A percentile compares a stretch with the other conserved stretches of the same genome.
Conservation (phyloP, 345 rosid genomes). For the Pseudoturritis turrita region DNA sequence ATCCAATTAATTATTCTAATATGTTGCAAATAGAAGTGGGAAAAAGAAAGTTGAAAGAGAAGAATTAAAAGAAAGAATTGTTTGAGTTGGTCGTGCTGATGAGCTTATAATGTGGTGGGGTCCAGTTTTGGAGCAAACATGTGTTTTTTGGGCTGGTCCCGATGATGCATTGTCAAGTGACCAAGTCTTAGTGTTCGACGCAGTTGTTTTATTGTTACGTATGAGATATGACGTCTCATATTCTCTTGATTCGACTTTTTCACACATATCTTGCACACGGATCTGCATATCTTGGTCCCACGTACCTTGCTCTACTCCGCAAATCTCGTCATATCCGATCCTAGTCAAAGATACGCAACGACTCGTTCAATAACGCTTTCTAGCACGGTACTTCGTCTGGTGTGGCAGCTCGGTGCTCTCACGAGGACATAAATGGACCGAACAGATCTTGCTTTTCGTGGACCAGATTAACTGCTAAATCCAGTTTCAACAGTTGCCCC, state of each 20-base stretch:
- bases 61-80: not conserved
- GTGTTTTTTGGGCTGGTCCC: not conserved
- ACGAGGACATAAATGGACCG: too few species aligned
- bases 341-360: too few species aligned
- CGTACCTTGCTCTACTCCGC: too few species aligned
- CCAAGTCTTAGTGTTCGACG: constrained; percentile 21
- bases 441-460: too few species aligned
- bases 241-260: not conserved
- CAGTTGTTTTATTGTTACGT: constrained; percentile 15
- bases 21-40: not conserved
- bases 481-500: too few species aligned
- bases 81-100: constrained; percentile 12
- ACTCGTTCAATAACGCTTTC: too few species aligned
- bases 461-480: too few species aligned
- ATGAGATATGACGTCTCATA: not conserved
- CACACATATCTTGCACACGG: not conserved
- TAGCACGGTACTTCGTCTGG: too few species aligned
- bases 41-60: not conserved
- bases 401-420: too few species aligned
- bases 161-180: constrained; percentile 14
- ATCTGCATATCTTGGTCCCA: too few species aligned
- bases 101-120: constrained; percentile 12
- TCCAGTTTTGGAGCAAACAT: not conserved
- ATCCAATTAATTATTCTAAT: not conserved
- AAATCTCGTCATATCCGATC: too few species aligned